These are phyloP conservation scores for Vaccinium darrowii DNA, from an alignment of 148 eudicot species.

Conservation along the genomic window DNA sequence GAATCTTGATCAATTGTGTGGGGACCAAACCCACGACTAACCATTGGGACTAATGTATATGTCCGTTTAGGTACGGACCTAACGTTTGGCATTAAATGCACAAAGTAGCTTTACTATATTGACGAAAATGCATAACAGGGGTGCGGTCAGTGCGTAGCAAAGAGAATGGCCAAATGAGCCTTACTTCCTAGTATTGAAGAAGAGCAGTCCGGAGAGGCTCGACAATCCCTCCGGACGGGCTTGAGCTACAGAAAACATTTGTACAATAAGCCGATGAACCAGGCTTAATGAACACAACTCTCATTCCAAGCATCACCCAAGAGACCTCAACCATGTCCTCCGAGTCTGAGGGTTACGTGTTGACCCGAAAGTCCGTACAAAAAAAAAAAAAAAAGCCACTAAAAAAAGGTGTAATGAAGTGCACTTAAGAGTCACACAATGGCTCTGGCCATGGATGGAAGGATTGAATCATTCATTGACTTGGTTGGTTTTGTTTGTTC, in stretches of 20 bases:
- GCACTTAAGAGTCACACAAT: slow-evolving; percentile 6
- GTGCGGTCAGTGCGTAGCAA: neutral
- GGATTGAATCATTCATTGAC: neutral
- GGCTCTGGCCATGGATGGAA: neutral
- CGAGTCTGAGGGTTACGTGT: neutral
- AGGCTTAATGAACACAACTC: neutral
- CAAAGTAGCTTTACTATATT: neutral
- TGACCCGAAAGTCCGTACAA: neutral
- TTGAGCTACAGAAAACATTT: no score
- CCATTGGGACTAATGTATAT: slow-evolving; percentile 10
- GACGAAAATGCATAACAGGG: neutral
- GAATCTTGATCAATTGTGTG: no score
- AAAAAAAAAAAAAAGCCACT: no score
- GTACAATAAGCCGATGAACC: no score
- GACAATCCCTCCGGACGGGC: no score
- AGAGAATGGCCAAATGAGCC: no score
- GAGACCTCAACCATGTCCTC: neutral
- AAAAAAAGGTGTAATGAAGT: slow-evolving; percentile 24
- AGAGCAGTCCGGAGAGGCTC: no score
- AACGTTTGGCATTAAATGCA: neutral
- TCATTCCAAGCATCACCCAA: neutral
- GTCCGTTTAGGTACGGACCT: slow-evolving; percentile 18
- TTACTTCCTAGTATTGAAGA: no score
- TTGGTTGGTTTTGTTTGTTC: neutral
- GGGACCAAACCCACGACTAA: no score